Conservation (phyloP, 306 rosid species). For the Quercus mongolica region DNA sequence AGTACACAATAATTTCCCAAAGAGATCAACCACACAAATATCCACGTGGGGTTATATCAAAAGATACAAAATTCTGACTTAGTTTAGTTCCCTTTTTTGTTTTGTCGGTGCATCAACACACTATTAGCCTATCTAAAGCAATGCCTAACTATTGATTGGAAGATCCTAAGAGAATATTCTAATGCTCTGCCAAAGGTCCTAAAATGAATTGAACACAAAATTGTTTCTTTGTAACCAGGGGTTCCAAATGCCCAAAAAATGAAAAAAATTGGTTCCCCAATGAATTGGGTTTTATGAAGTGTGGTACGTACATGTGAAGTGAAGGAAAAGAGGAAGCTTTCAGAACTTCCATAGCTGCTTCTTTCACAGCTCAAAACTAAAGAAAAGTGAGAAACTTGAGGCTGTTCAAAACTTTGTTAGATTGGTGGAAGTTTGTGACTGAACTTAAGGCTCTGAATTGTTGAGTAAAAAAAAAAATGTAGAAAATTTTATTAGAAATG, state of each 20-base stretch:
- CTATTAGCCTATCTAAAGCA: too few relatives aligned
- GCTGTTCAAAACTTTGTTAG: neutral
- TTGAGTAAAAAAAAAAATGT: too few relatives aligned
- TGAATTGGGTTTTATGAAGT: conserved; percentile 18
- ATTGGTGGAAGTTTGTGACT: neutral
- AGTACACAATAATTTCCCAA: too few relatives aligned
- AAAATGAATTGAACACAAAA: neutral
- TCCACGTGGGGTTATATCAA: too few relatives aligned
- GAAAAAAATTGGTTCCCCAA: neutral
- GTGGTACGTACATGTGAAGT: conserved; percentile 27
- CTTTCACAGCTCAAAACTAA: neutral
- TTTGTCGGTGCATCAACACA: too few relatives aligned
- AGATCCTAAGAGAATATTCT: too few relatives aligned
- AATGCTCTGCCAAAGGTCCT: too few relatives aligned
- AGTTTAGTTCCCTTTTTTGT: too few relatives aligned
- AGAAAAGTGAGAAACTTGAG: neutral
- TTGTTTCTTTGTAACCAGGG: conserved; percentile 2
- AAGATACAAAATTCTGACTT: too few relatives aligned
- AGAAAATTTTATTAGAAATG: too few relatives aligned
- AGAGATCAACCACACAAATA: too few relatives aligned
- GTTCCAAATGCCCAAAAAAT: neutral
- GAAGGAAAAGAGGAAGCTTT: conserved; percentile 37
- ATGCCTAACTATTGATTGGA: too few relatives aligned
- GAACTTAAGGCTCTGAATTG: neutral
- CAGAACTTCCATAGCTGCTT: conserved; percentile 50